Conservation (phyloP, 164 flowering plant genomes). For the Sedum album region DNA sequence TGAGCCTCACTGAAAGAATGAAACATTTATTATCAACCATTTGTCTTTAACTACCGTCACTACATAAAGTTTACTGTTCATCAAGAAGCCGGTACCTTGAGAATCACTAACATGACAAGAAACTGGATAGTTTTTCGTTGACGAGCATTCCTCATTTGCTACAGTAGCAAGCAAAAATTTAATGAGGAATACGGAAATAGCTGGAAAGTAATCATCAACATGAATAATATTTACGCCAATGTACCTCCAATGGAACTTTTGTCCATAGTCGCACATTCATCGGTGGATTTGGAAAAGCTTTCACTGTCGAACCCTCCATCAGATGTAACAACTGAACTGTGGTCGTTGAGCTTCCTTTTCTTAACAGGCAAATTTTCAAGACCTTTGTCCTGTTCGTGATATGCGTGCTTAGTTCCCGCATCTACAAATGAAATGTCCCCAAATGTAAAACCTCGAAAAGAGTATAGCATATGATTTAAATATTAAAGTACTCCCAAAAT, state of each 20-base stretch:
- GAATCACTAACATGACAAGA: neutral
- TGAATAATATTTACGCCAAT: neutral
- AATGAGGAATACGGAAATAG: neutral
- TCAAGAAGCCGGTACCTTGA: constrained; percentile 8
- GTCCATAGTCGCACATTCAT: constrained; percentile 17
- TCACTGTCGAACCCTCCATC: constrained; percentile 29
- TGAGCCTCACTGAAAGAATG: neutral
- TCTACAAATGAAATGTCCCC: neutral
- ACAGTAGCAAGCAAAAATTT: neutral
- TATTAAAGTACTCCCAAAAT: neutral
- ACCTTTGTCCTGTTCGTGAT: constrained; percentile 47
- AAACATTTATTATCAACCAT: constrained; percentile 4
- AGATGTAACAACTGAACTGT: constrained; percentile 30
- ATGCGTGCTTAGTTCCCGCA: constrained; percentile 14
- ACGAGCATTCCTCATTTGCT: constrained; percentile 4
- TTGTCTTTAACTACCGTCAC: neutral
- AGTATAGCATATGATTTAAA: neutral
- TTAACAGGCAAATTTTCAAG: constrained; percentile 51
- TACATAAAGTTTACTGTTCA: constrained; percentile 16
- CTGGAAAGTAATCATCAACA: neutral
- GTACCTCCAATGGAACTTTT: constrained; percentile 19
- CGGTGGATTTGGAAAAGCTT: constrained; percentile 26
- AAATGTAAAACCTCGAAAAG: neutral
- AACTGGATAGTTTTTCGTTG: neutral
- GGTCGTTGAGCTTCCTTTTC: constrained; percentile 46